These are phyloP conservation scores for Fistulinella staudtii DNA, from an alignment of 1,284 basidiomycete genomes.

Conservation along the genomic window DNA sequence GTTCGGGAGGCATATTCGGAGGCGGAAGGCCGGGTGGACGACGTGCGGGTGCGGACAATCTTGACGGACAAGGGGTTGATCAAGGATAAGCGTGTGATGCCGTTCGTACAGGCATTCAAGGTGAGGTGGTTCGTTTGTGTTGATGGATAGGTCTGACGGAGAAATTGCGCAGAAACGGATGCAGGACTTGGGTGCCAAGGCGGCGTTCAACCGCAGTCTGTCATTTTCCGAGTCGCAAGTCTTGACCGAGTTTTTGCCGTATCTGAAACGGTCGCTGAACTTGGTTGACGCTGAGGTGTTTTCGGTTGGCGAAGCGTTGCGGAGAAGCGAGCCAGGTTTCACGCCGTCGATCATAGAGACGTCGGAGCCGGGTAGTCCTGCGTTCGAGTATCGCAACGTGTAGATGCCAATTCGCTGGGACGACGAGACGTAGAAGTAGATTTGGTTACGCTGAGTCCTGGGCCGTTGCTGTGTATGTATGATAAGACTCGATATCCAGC, in stretches of 20 bases:
- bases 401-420: no score
- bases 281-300: constrained; percentile 55
- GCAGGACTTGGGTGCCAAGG: constrained; percentile 70
- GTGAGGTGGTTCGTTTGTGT: constrained; percentile 39
- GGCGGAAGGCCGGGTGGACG: constrained; percentile 70
- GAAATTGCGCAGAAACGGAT: constrained; percentile 73
- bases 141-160: constrained; percentile 1
- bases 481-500: no score
- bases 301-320: constrained; percentile 42
- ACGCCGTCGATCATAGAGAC: constrained; percentile 70
- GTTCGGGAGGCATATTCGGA: constrained; percentile 70
- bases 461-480: no score
- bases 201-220: constrained; percentile 84
- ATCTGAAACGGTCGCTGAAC: constrained; percentile 81
- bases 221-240: constrained; percentile 87
- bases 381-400: constrained; percentile 81
- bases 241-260: constrained; percentile 69
- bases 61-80: constrained; percentile 77
- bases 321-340: constrained; percentile 57
- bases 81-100: constrained; percentile 97
- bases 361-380: constrained; percentile 86
- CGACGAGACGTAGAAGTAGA: no score
- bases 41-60: constrained; percentile 71
- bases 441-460: no score
- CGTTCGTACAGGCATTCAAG: constrained; percentile 92